Evolutionary conservation across 192 early-diverging fungal genomes (phyloP).

Genomic region (Dissophora globulifera): DNA sequence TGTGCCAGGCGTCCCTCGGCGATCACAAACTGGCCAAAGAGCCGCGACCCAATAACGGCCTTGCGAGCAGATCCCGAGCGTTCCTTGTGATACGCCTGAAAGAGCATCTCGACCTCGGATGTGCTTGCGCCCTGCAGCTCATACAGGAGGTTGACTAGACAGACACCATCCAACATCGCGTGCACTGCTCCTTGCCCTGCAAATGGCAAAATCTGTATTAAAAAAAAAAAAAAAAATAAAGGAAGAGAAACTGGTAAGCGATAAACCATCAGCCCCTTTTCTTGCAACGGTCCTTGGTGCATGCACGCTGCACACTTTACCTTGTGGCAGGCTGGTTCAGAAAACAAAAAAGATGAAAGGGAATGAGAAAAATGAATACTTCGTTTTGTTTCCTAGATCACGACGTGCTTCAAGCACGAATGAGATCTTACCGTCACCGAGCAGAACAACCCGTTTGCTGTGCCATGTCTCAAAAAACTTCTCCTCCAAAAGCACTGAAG

Average conservation of each 20-base stretch:
- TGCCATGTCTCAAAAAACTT: slow-evolving; percentile 42
- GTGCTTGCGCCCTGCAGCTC: neutral
- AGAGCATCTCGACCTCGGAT: slow-evolving; percentile 1
- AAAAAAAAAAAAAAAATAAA: neutral
- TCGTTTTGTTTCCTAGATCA: neutral
- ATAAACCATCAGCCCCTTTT: neutral
- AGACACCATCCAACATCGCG: slow-evolving; percentile 35
- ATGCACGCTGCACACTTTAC: neutral
- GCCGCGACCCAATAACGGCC: slow-evolving; percentile 23
- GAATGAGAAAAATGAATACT: neutral
- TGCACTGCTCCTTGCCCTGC: slow-evolving; percentile 30
- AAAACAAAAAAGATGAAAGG: neutral
- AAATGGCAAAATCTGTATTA: slow-evolving; percentile 20
- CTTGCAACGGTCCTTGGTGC: neutral
- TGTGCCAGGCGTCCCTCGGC: slow-evolving; percentile 1
- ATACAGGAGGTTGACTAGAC: slow-evolving; percentile 22
- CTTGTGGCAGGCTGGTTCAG: slow-evolving; percentile 23
- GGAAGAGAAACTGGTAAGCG: neutral
- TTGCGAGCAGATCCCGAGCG: neutral
- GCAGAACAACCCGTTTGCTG: slow-evolving; percentile 20
- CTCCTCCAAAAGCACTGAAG: slow-evolving; percentile 27
- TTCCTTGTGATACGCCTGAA: slow-evolving; percentile 9
- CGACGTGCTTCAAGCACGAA: neutral
- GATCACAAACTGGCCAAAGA: slow-evolving; percentile 26
- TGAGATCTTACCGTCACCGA: slow-evolving; percentile 25